Percentiles rank a stretch among this genome's conserved stretches.
These are phyloP conservation scores for Phytophthora tubulina DNA, from an alignment of 352 stramenopile genomes.

Conservation along the genomic window DNA sequence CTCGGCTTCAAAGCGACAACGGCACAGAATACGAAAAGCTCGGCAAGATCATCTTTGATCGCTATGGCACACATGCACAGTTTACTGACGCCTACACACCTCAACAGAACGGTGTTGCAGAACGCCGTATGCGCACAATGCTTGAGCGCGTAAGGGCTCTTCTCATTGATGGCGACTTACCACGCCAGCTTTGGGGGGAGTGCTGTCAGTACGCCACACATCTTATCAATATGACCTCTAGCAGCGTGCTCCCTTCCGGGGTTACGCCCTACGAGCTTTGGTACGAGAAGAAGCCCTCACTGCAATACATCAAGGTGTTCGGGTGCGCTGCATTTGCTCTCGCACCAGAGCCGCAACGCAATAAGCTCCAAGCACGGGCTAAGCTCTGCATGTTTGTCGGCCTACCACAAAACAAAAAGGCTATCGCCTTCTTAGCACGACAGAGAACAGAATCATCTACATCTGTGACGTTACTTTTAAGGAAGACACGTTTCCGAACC, in stretches of 20 bases:
- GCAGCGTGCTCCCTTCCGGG: background rate
- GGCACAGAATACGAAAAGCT: conserved; percentile 22
- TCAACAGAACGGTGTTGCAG: conserved; percentile 24
- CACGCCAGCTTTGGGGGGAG: background rate
- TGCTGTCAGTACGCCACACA: background rate
- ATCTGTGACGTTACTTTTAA: too few relatives aligned
- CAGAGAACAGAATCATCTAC: too few relatives aligned
- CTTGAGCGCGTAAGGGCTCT: conserved; percentile 19
- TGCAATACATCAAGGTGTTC: too few relatives aligned
- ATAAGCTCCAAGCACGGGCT: too few relatives aligned
- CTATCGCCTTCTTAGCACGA: too few relatives aligned
- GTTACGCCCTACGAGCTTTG: too few relatives aligned
- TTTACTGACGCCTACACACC: conserved; percentile 24
- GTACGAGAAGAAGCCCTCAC: too few relatives aligned
- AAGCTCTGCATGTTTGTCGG: too few relatives aligned
- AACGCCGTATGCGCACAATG: conserved; percentile 27
- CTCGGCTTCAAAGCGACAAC: conserved; percentile 1
- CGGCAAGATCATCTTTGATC: conserved; percentile 10
- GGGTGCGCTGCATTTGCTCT: too few relatives aligned
- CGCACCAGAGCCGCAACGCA: too few relatives aligned
- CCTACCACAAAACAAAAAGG: too few relatives aligned
- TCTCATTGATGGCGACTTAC: conserved; percentile 13
- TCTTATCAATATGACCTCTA: background rate
- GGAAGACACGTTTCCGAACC: too few relatives aligned
- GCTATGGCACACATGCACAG: conserved; percentile 18